Evolutionary conservation across 495 filamentous ascomycete genomes (phyloP).

Genomic region (Xylaria scruposa): DNA sequence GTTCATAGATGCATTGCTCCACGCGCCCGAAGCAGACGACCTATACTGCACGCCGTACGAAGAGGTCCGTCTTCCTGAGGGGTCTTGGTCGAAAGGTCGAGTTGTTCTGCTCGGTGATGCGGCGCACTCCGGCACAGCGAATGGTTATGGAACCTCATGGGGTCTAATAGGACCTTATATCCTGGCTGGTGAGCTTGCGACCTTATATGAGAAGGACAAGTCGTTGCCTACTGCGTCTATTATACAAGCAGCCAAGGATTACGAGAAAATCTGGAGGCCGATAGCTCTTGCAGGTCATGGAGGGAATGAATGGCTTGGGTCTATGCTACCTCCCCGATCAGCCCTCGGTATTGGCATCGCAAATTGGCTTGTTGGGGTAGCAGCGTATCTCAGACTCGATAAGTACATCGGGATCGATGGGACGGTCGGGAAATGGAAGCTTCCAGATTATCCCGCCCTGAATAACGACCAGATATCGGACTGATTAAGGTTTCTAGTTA

Average conservation of each 20-base stretch:
- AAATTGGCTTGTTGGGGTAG: constrained; percentile 17
- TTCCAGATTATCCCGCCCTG: constrained; percentile 35
- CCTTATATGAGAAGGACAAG: constrained; percentile 29
- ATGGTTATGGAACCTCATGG: constrained; percentile 56
- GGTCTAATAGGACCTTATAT: constrained; percentile 58
- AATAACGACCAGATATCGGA: not conserved
- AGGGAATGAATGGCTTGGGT: not conserved
- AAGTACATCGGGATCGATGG: constrained; percentile 13
- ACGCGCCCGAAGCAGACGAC: constrained; percentile 27
- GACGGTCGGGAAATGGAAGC: constrained; percentile 23
- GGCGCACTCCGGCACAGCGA: constrained; percentile 55
- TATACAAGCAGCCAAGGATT: constrained; percentile 28
- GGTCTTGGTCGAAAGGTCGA: constrained; percentile 52
- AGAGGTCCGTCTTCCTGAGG: constrained; percentile 45
- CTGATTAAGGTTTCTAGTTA: not conserved
- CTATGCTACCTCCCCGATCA: constrained; percentile 21
- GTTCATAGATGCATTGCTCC: constrained; percentile 21
- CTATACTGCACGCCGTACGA: constrained; percentile 36
- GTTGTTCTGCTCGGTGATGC: constrained; percentile 64
- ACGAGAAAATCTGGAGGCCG: constrained; percentile 33
- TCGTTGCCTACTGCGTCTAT: constrained; percentile 24
- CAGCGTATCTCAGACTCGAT: constrained; percentile 20
- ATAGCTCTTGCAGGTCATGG: constrained; percentile 28
- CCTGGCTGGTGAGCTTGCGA: constrained; percentile 60
- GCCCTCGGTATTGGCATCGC: constrained; percentile 20